phyloP scores from a whole-genome alignment of 2,329 filamentous ascomycete species.

The Diaporthe citri region DNA sequence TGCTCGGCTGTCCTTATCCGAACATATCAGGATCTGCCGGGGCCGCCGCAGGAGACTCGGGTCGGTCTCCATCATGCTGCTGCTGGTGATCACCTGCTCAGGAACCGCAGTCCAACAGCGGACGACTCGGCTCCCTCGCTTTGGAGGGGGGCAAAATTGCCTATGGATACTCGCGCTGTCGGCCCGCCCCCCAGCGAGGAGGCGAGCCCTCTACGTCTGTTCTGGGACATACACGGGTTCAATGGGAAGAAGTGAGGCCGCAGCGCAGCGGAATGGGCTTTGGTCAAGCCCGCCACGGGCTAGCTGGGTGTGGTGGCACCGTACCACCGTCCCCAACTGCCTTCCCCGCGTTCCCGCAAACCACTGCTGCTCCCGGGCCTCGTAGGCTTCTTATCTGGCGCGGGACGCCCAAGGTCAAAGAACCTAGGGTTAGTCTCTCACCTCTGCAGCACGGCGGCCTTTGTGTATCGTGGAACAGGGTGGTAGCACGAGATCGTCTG shows the following conservation, averaged over 20 bases:
- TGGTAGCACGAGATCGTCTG: constrained; percentile 8
- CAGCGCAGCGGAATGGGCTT: background rate
- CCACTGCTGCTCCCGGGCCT: background rate
- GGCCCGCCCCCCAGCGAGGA: background rate
- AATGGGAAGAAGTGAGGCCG: background rate
- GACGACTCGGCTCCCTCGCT: constrained; percentile 1
- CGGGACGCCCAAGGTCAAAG: background rate
- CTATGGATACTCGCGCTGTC: constrained; percentile 16
- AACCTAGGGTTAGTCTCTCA: background rate
- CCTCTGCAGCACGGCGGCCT: background rate
- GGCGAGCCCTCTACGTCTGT: background rate
- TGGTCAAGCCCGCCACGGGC: background rate
- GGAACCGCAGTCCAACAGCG: background rate
- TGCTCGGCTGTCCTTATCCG: constrained; percentile 19
- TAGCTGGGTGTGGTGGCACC: background rate
- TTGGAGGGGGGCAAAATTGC: background rate
- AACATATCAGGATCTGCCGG: constrained; percentile 11
- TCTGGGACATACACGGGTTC: background rate
- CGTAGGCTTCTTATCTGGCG: background rate
- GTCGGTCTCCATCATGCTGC: background rate
- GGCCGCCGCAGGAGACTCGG: constrained; percentile 13
- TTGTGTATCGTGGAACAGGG: constrained; percentile 6
- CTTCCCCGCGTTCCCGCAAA: constrained; percentile 9
- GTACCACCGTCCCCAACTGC: background rate
- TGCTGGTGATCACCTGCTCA: constrained; percentile 18